Percentiles rank a stretch among this genome's conserved stretches.
Conservation (phyloP, 805 yeast genomes). For the Saccharomycopsis guyanensis region DNA sequence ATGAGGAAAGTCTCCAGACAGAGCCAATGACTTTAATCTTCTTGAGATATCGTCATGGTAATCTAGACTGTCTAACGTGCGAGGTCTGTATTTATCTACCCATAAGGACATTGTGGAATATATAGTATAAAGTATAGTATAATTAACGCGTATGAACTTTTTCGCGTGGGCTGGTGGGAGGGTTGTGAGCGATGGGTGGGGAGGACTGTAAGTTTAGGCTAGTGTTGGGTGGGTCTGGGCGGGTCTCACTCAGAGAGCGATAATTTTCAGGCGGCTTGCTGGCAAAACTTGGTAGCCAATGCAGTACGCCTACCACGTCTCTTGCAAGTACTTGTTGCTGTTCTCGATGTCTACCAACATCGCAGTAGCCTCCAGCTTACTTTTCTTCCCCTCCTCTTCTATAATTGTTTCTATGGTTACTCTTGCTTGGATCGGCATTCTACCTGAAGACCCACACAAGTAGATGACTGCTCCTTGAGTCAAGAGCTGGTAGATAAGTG, state of each 20-base stretch:
- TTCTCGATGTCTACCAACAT: constrained; percentile 56
- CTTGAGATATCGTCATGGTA: constrained; percentile 61
- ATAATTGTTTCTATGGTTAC: constrained; percentile 66
- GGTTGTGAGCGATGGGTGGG: too few species aligned
- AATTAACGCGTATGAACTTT: too few species aligned
- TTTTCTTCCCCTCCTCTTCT: constrained; percentile 35
- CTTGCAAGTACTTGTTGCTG: constrained; percentile 66
- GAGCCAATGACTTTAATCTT: constrained; percentile 53
- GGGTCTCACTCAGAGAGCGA: too few species aligned
- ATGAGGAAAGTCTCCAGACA: constrained; percentile 88
- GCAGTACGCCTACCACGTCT: constrained; percentile 58
- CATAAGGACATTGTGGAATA: constrained; percentile 83
- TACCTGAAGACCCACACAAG: constrained; percentile 90
- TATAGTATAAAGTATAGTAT: too few species aligned
- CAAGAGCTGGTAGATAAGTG: constrained; percentile 41
- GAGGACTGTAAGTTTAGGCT: too few species aligned
- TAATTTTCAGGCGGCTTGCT: too few species aligned
- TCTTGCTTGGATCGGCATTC: constrained; percentile 86
- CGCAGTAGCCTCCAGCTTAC: constrained; percentile 39
- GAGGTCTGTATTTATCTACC: constrained; percentile 94
- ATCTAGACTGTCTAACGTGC: constrained; percentile 49
- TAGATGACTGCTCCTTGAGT: constrained; percentile 54
- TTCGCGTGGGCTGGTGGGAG: too few species aligned
- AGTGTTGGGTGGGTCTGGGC: too few species aligned
- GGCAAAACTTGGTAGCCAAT: neutral